Conservation (phyloP, 371 early-diverging fungal genomes). For the Polyrhizophydium stewartii region DNA sequence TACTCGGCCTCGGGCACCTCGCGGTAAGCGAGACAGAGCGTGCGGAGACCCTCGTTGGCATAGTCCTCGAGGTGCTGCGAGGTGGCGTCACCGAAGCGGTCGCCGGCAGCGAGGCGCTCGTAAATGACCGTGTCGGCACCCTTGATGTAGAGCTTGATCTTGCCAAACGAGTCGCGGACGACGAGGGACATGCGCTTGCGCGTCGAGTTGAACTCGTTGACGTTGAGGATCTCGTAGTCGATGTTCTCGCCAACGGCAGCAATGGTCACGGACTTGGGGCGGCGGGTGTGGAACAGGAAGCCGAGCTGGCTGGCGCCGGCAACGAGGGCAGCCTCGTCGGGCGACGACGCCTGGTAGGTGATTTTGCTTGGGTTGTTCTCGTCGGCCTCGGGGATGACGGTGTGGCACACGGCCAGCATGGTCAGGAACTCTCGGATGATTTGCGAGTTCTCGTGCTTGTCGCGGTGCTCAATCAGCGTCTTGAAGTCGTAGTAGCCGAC, state of each 20-base stretch:
- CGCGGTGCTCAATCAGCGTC: conserved; percentile 21
- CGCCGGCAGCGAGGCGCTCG: conserved; percentile 74
- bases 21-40: conserved; percentile 75
- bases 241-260: conserved; percentile 51
- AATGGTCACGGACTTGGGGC: conserved; percentile 47
- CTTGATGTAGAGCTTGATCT: conserved; percentile 89
- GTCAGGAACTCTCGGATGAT: conserved; percentile 57
- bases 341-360: conserved; percentile 80
- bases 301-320: conserved; percentile 69
- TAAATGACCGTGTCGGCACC: conserved; percentile 98
- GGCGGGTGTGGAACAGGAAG: conserved; percentile 46
- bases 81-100: conserved; percentile 33
- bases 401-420: conserved; percentile 88
- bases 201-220: conserved; percentile 97
- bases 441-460: conserved; percentile 16
- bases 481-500: conserved; percentile 37
- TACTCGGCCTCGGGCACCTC: conserved; percentile 72
- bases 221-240: conserved; percentile 79
- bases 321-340: conserved; percentile 91
- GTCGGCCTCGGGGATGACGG: conserved; percentile 89
- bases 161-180: conserved; percentile 82
- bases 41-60: conserved; percentile 81
- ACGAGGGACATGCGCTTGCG: conserved; percentile 95
- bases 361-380: conserved; percentile 40
- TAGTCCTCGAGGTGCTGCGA: conserved; percentile 54